Evolutionary conservation across 2,329 filamentous ascomycete species (phyloP), one percentile per base, ranked within the genome.

Genomic region (Fusarium kyushuense): DNA sequence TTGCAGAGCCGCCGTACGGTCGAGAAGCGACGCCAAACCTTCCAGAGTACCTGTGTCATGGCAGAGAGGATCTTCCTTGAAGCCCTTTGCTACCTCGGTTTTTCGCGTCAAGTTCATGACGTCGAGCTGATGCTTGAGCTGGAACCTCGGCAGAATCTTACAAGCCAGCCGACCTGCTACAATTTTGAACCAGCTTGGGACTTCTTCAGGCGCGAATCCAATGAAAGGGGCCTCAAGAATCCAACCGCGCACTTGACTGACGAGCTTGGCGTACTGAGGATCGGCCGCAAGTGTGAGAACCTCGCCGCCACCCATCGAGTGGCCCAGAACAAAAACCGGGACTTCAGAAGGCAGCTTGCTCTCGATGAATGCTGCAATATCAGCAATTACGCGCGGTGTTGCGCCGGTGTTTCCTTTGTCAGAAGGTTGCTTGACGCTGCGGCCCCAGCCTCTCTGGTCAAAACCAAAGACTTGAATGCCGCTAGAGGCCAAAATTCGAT

Each of bases 371-470:
- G 89, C 89, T 13, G 89, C 92, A 55, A 97, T 89, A 77, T 97
- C 94, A 59, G 86, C 84, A 43, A 97, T 82, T 58, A 97, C 92
- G 56, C 84, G 86, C 3, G 84, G 68, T 3, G 94, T 97, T 9
- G 90, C 85, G 9, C 94, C 94, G 3, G 92, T 92, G 55, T 88
- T 83, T 49, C 94, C 94, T 72, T 83, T 85, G 64, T 95, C 86
- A 14, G 86, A 79, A 23, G 86, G 81, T 53, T 82, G 84, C 36
- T 80, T 83, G 23, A 90, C 92, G 54, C 88, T 92, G 57, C 87
- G 89, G 63, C 94, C 94, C 94, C 94, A 97, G 77, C 94, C 94
- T 77, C 89, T 89, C 83, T 97, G 94, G 78, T 97, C 94, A 77
- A 94, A 92, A 65, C 88, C 85, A 74, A 91, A 87, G 47, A 93